Evolutionary conservation across 164 flowering plant species (phyloP), one percentile per base, ranked within the genome.

Genomic region (Amborella trichopoda): DNA sequence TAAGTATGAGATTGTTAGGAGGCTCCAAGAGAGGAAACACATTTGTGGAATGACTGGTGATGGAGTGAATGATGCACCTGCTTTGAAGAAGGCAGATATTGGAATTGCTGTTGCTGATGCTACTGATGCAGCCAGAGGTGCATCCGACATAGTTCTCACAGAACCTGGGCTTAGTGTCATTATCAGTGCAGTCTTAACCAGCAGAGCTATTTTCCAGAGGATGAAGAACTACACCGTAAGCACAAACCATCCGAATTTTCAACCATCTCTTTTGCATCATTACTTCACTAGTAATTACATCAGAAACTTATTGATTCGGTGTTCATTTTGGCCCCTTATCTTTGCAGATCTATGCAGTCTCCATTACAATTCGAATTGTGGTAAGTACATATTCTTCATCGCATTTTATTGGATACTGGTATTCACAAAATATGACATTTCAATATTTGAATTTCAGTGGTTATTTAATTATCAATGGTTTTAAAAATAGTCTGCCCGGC

Each of bases 141-240:
- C 97, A 49, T 90, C 97, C 13, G 97, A 90, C 46, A 90, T 90
- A 61, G 97, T 90, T 24, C 82, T 90, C 21, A 90, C 97, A 4
- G 94, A 90, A 39, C 97, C 97, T 41, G 97, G 97, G 8, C 69
- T 90, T 23, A 90, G 97, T 68, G 97, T 90, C 48, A 90, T 90
- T 46, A 81, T 90, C 49, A 86, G 95, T 62, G 97, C 98, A 2
- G 98, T 90, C 55, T 66, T 90, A 18, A 90, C 98, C 20, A 90
- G 98, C 66, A 73, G 98, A 61, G 94, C 95, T 43, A 90, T 90
- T 43, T 90, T 90, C 75, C 98, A 90, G 50, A 79, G 98, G 68
- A 90, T 90, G 98, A 90, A 90, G 70, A 90, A 90, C 63, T 90
- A 90, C 64, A 90, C 97, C 1, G 91, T 82, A 27, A 48, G 78